Conservation (phyloP, 805 yeast species). For the Metschnikowia lunata region DNA sequence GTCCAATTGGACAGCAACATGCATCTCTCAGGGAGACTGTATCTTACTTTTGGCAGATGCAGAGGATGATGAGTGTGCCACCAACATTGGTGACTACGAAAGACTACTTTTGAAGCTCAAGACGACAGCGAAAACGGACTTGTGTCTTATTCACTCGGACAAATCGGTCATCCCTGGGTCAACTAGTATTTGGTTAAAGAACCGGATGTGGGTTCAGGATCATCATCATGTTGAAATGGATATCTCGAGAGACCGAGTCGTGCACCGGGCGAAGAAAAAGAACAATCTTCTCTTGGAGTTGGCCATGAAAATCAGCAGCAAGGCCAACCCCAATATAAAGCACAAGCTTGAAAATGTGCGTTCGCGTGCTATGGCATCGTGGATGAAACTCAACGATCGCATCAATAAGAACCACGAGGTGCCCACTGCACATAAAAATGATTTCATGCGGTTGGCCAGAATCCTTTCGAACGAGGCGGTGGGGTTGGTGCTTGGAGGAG, state of each 20-base stretch:
- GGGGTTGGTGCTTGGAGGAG: conserved; percentile 94
- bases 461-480: conserved; percentile 88
- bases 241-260: conserved; percentile 21
- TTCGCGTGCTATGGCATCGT: conserved; percentile 25
- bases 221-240: conserved; percentile 89
- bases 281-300: conserved; percentile 29
- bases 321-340: conserved; percentile 32
- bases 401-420: conserved; percentile 18
- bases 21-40: conserved; percentile 94
- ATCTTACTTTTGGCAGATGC: conserved; percentile 88
- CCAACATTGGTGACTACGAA: conserved; percentile 84
- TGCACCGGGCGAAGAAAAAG: conserved; percentile 16
- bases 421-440: conserved; percentile 42
- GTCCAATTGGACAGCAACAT: conserved; percentile 87
- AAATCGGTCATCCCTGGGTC: conserved; percentile 79
- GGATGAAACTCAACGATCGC: conserved; percentile 23
- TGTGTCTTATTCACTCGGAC: conserved; percentile 80
- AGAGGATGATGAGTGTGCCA: conserved; percentile 46
- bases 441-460: conserved; percentile 85
- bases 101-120: conserved; percentile 65
- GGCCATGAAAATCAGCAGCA: conserved; percentile 31
- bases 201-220: conserved; percentile 84
- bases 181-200: conserved; percentile 79
- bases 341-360: conserved; percentile 30
- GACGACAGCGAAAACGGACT: conserved; percentile 83